Percentiles rank a stretch among this genome's conserved stretches.
These are phyloP conservation scores for Pterulicium gracile DNA, from an alignment of 1,284 basidiomycete species.

Conservation along the genomic window DNA sequence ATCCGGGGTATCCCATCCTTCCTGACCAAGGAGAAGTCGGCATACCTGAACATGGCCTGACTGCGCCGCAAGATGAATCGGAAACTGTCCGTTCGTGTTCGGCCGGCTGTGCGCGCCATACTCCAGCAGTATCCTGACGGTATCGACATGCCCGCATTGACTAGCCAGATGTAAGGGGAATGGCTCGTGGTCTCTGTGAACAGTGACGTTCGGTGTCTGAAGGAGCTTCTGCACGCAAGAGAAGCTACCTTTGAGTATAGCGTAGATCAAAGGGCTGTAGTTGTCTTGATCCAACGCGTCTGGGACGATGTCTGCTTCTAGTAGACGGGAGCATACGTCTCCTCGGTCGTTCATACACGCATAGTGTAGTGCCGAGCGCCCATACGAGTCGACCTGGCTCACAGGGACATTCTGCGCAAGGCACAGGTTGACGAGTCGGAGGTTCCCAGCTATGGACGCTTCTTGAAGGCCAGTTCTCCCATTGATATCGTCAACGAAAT, in stretches of 20 bases:
- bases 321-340: conserved; percentile 65
- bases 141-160: conserved; percentile 80
- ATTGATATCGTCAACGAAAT: conserved; percentile 95
- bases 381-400: conserved; percentile 77
- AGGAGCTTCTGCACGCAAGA: conserved; percentile 76
- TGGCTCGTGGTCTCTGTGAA: conserved; percentile 60
- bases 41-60: conserved; percentile 87
- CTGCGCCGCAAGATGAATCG: conserved; percentile 96
- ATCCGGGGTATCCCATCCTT: conserved; percentile 85
- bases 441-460: conserved; percentile 77
- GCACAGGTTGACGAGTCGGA: conserved; percentile 77
- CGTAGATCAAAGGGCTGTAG: conserved; percentile 89
- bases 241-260: conserved; percentile 79
- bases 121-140: conserved; percentile 70
- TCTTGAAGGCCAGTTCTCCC: conserved; percentile 93
- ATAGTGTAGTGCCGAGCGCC: conserved; percentile 90
- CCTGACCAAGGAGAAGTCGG: conserved; percentile 59
- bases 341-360: conserved; percentile 90
- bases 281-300: conserved; percentile 85
- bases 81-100: conserved; percentile 93
- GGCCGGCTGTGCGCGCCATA: conserved; percentile 72
- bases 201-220: conserved; percentile 50
- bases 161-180: conserved; percentile 88
- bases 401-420: conserved; percentile 62
- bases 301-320: conserved; percentile 59